Evolutionary conservation across 1,284 basidiomycete genomes (phyloP), one percentile per base, ranked within the genome.

Genomic region (Cutaneotrichosporon spelunceum): DNA sequence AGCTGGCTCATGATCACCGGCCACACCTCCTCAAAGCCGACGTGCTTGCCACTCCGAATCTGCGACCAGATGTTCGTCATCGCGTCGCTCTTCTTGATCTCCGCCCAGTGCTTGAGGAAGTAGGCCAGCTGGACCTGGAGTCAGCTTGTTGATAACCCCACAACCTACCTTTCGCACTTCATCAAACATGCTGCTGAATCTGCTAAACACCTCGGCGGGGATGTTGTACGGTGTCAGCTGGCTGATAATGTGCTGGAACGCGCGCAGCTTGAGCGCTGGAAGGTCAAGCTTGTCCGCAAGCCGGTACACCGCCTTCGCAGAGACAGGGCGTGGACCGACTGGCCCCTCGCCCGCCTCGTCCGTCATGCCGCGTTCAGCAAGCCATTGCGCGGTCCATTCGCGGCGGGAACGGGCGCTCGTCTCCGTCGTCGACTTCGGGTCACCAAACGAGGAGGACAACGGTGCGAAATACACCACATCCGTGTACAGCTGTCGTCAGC

Each of bases 51-150:
- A 56, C 84, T 82, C 56, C 90, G 82, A 53, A 92, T 89, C 76
- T 91, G 87, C 62, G 86, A 84, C 88, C 89, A 93, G 30, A 93
- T 88, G 63, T 84, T 85, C 67, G 85, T 85, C 90, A 93, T 91
- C 23, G 87, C 84, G 23, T 88, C 86, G 29, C 88, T 89, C 29
- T 84, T 80, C 54, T 90, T 88, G 63, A 93, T 91, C 55, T 90
- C 86, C 52, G 82, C 78, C 91, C 91, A 93, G 70, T 92, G 85
- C 53, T 85, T 82, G 59, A 91, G 80, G 81, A 91, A 91, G 79
- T 85, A 91, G 36, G 84, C 83, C 16, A 91, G 83, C 76, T 91
- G 86, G 19, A 88, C 83, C 86, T 88, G 66, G 4, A 23, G 48
- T 52, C 39, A 60, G 62, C n/a, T n/a, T n/a, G n/a, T 24, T 52